Percentiles rank a stretch among this genome's conserved stretches.
Evolutionary conservation across 2,329 filamentous ascomycete genomes (phyloP).

Genomic region (Pseudonectria buxi): DNA sequence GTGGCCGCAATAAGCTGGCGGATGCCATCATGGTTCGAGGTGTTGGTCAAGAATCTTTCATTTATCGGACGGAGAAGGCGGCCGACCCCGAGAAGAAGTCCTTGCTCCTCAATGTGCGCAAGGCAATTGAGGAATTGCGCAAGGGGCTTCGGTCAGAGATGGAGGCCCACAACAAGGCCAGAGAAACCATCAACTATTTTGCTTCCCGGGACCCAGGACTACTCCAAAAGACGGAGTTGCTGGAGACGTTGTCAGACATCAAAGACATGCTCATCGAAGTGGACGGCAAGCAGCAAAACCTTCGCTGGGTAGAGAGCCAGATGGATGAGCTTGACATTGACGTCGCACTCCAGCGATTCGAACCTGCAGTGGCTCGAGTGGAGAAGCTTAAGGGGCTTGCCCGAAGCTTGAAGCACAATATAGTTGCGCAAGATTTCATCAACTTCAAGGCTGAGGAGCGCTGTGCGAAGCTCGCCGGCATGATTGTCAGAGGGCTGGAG

Average conservation of each 20-base stretch:
- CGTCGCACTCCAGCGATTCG: conserved; percentile 84
- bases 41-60: conserved; percentile 84
- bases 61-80: conserved; percentile 81
- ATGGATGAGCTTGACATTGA: conserved; percentile 96
- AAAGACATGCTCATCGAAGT: conserved; percentile 92
- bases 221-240: conserved; percentile 70
- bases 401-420: conserved; percentile 75
- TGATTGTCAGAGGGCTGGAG: conserved; percentile 71
- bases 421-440: conserved; percentile 85
- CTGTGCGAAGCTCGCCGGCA: conserved; percentile 66
- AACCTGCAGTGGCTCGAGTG: conserved; percentile 73
- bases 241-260: conserved; percentile 70
- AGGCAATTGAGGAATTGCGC: conserved; percentile 84
- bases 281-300: conserved; percentile 91
- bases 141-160: conserved; percentile 80
- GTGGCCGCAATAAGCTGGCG: conserved; percentile 55
- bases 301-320: conserved; percentile 91
- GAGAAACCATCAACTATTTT: conserved; percentile 81
- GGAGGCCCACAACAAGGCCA: conserved; percentile 76
- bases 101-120: conserved; percentile 82
- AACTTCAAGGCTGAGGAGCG: conserved; percentile 84
- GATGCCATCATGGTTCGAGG: conserved; percentile 86
- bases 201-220: conserved; percentile 70
- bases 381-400: conserved; percentile 79
- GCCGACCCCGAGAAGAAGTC: conserved; percentile 72